Conservation (phyloP, 1,284 basidiomycete species). For the Pterulicium gracile region DNA sequence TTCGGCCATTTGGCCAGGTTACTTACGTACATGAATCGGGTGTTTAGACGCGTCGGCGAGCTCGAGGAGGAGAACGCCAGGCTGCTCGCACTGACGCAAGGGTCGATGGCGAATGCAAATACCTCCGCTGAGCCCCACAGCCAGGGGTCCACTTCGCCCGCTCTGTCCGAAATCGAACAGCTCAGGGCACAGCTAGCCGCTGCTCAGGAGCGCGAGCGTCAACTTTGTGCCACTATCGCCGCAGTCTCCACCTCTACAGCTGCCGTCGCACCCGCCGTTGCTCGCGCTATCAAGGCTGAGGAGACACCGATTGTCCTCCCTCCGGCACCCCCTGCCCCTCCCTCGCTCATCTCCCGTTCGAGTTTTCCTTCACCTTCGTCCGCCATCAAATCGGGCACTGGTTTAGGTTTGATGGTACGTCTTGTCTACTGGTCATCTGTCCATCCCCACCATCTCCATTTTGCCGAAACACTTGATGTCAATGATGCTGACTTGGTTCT, state of each 20-base stretch:
- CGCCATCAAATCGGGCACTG: constrained; percentile 46
- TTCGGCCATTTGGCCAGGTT: constrained; percentile 3
- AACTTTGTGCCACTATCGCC: constrained; percentile 49
- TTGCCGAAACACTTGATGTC: too few species aligned
- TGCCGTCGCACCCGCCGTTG: constrained; percentile 43
- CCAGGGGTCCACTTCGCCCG: too few species aligned
- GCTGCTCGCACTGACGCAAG: constrained; percentile 42
- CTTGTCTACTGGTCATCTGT: neutral
- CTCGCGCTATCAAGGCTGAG: too few species aligned
- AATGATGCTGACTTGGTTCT: too few species aligned
- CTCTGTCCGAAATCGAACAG: constrained; percentile 50
- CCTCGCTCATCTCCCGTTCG: constrained; percentile 28
- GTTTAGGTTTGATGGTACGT: constrained; percentile 61
- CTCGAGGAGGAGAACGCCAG: constrained; percentile 24
- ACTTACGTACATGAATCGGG: constrained; percentile 3
- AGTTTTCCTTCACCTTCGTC: constrained; percentile 28
- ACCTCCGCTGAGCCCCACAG: constrained; percentile 27
- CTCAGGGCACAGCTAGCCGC: constrained; percentile 54
- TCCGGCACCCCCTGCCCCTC: constrained; percentile 21
- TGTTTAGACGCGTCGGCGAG: constrained; percentile 20
- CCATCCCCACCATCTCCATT: constrained; percentile 8
- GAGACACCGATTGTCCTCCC: too few species aligned
- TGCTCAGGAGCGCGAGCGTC: constrained; percentile 53
- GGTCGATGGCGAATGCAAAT: constrained; percentile 12
- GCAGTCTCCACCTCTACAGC: constrained; percentile 22